Conservation (phyloP, 306 rosid species). For the Mucuna pruriens region DNA sequence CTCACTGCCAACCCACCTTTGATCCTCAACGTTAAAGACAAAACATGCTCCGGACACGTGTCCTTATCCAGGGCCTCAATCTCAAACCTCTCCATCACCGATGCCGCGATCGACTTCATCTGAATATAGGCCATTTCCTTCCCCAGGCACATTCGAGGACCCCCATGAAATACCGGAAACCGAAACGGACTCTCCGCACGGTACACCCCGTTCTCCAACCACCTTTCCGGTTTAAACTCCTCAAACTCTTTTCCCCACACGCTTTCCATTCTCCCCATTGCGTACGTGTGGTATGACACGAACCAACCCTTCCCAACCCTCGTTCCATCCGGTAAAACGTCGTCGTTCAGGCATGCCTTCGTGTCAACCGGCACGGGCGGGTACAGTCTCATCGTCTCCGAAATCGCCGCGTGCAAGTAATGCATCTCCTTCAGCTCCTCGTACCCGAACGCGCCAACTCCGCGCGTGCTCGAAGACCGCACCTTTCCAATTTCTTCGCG, state of each 20-base stretch:
- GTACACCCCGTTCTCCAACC: constrained; percentile 63
- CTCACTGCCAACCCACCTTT: constrained; percentile 52
- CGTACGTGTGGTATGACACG: constrained; percentile 62
- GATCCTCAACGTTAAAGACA: constrained; percentile 67
- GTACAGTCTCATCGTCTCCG: constrained; percentile 65
- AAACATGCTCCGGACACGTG: constrained; percentile 46
- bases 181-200: constrained; percentile 55
- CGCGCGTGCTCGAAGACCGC: background rate
- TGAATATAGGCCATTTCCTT: constrained; percentile 79
- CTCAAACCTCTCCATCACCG: constrained; percentile 56
- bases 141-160: constrained; percentile 77
- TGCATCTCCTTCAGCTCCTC: constrained; percentile 73
- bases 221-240: constrained; percentile 65
- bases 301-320: constrained; percentile 55
- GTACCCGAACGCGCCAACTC: constrained; percentile 30
- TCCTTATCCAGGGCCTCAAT: constrained; percentile 38
- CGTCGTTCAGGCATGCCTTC: constrained; percentile 49
- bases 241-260: constrained; percentile 65
- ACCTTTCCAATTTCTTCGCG: constrained; percentile 41
- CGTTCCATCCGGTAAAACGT: constrained; percentile 73
- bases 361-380: constrained; percentile 74
- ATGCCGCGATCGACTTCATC: constrained; percentile 79
- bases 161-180: constrained; percentile 67
- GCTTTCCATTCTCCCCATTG: constrained; percentile 81
- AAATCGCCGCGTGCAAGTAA: constrained; percentile 69